Evolutionary conservation across 2,329 filamentous ascomycete genomes (phyloP).

Genomic region (Capronia americana): DNA sequence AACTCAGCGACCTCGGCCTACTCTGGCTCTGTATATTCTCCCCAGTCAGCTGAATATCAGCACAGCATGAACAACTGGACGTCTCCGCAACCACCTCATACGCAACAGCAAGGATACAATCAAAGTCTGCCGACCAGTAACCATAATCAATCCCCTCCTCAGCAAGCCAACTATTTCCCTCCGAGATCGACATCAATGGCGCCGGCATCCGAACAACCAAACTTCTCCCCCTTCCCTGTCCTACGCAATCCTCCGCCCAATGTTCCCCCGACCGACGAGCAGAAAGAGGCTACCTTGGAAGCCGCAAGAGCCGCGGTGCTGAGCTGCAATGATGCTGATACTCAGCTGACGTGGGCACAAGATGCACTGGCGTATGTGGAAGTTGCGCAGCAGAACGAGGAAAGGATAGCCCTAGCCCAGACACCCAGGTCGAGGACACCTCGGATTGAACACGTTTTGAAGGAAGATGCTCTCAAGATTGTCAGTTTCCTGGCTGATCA

Average conservation of each 20-base stretch:
- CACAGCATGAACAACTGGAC: slow-evolving; percentile 19
- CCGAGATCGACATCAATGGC: slow-evolving; percentile 59
- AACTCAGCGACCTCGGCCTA: slow-evolving; percentile 30
- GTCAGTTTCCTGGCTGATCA: slow-evolving; percentile 89
- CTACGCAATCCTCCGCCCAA: slow-evolving; percentile 79
- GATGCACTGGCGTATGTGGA: slow-evolving; percentile 91
- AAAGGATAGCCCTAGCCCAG: slow-evolving; percentile 66
- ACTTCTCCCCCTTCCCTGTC: slow-evolving; percentile 90
- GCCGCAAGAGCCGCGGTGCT: slow-evolving; percentile 82
- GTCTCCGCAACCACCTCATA: slow-evolving; percentile 35
- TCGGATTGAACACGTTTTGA: slow-evolving; percentile 84
- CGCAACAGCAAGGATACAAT: slow-evolving; percentile 47
- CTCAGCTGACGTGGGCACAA: slow-evolving; percentile 96
- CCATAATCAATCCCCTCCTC: slow-evolving; percentile 26
- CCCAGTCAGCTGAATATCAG: slow-evolving; percentile 30
- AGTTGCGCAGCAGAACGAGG: slow-evolving; percentile 76
- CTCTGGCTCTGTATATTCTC: slow-evolving; percentile 33
- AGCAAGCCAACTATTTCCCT: slow-evolving; percentile 51
- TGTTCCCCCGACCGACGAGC: slow-evolving; percentile 90
- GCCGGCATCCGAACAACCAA: slow-evolving; percentile 64
- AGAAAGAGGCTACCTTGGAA: slow-evolving; percentile 89
- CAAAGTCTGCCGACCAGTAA: slow-evolving; percentile 17
- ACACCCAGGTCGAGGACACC: slow-evolving; percentile 76
- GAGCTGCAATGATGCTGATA: slow-evolving; percentile 91
- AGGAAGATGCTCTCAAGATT: slow-evolving; percentile 88